Evolutionary conservation across 139 green algal genomes (phyloP).

Genomic region (Pleodorina starrii): DNA sequence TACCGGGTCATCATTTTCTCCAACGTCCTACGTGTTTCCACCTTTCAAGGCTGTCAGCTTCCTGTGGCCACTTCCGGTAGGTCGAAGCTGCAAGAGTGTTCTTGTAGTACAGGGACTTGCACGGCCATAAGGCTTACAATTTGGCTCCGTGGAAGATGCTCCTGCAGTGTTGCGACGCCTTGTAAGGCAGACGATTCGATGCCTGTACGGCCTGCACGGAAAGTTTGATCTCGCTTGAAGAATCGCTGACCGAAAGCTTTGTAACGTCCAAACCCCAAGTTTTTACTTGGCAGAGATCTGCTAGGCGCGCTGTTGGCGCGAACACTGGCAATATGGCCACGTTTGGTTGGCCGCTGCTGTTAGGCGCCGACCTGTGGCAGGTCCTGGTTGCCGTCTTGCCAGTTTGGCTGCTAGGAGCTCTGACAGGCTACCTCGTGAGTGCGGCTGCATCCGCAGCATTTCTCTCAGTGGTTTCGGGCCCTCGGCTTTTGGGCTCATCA

Average conservation of each 20-base stretch:
- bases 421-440: constrained; percentile 56
- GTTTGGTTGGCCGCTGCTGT: neutral
- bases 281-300: neutral
- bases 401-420: constrained; percentile 54
- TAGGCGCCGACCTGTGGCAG: constrained; percentile 4
- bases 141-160: no score
- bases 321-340: neutral
- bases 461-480: no score
- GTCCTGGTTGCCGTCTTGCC: constrained; percentile 43
- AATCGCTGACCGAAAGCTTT: neutral
- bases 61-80: neutral
- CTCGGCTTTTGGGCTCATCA: no score
- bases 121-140: no score
- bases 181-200: no score
- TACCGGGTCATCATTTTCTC: no score
- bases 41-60: neutral
- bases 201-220: neutral
- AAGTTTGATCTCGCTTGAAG: neutral
- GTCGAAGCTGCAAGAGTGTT: neutral
- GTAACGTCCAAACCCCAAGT: neutral
- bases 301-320: neutral
- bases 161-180: no score
- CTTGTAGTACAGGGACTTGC: no score
- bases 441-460: no score
- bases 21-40: neutral